Evolutionary conservation across 2,329 filamentous ascomycete genomes (phyloP).

Genomic region (Fusarium dlaminii): DNA sequence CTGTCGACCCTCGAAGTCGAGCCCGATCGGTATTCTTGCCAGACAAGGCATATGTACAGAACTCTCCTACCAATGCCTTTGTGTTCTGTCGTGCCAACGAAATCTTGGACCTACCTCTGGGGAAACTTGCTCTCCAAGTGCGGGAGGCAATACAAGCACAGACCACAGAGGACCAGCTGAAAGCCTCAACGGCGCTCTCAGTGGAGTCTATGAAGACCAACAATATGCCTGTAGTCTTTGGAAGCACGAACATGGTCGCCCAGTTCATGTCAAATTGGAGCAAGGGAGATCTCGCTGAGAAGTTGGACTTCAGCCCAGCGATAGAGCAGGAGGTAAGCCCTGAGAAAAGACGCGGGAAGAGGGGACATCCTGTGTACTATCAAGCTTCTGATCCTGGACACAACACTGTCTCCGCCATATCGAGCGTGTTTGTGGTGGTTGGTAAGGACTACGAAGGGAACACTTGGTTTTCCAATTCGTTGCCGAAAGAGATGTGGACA

Average conservation of each 20-base stretch:
- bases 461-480: constrained; percentile 18
- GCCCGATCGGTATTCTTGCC: constrained; percentile 1
- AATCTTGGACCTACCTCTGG: neutral
- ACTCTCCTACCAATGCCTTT: constrained; percentile 10
- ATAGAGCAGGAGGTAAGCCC: neutral
- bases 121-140: constrained; percentile 20
- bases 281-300: constrained; percentile 18
- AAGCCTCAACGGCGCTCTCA: constrained; percentile 1
- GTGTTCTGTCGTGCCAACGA: constrained; percentile 5
- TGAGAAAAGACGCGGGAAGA: neutral
- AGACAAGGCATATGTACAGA: constrained; percentile 11
- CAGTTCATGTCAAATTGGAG: constrained; percentile 35
- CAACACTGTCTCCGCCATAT: constrained; percentile 16
- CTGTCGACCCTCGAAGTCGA: constrained; percentile 17
- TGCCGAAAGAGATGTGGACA: constrained; percentile 16
- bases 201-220: constrained; percentile 17
- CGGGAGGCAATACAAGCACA: constrained; percentile 20
- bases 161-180: constrained; percentile 32
- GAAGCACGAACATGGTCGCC: constrained; percentile 13
- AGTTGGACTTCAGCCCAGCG: constrained; percentile 25
- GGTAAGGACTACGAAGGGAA: constrained; percentile 15
- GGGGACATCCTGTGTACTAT: constrained; percentile 22
- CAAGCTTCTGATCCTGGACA: constrained; percentile 20
- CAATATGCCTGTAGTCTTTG: constrained; percentile 13
- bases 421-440: constrained; percentile 17